Evolutionary conservation across 768 basidiomycete species (phyloP), one percentile per base, ranked within the genome.

Genomic region (Lactifluus echinatus): DNA sequence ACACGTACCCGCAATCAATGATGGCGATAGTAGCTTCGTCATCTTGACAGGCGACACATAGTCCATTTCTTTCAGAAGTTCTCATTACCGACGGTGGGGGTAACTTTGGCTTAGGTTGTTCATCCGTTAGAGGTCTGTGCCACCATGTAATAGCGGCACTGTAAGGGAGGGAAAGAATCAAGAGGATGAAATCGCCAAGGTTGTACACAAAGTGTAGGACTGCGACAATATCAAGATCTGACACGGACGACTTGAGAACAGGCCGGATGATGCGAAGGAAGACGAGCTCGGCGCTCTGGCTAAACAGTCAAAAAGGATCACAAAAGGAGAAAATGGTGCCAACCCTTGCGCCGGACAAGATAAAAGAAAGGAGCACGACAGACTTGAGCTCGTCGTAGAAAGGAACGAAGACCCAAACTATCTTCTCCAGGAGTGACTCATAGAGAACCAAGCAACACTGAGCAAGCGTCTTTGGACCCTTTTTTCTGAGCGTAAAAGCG

Each of bases 381-480:
- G 83, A 80, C 71, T 93, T 93, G 71, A 89, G 73, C 72, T 91
- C 87, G 64, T 82, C 80, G 69, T 93, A 91, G 67, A 93, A 93
- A 23, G 90, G 90, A 33, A 89, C 75, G 60, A 92, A 80, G 28
- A 91, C 70, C 63, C 79, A 79, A 54, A 90, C 70, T 52, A 88
- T 66, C 34, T 72, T 71, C 68, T 92, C 91, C 23, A 80, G 67
- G 23, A 79, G 74, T 42, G 81, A 76, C 68, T 92, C 90, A 59
- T 88, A 86, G 26, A 75, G 71, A 23, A 80, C 75, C 64, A 86
- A 78, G 66, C 83, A 87, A 64, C 79, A 82, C 87, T 63, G 8
- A 23, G 21, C 21, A 44, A 36, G 56, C n/a, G n/a, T 26, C 60
- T 57, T 36, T 29, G 31, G 50, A n/a, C n/a, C 64, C 56, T 63